Percentiles rank a stretch among this genome's conserved stretches.
These are phyloP conservation scores for Plantago ovata DNA, from an alignment of 257 asterid species.

Conservation along the genomic window DNA sequence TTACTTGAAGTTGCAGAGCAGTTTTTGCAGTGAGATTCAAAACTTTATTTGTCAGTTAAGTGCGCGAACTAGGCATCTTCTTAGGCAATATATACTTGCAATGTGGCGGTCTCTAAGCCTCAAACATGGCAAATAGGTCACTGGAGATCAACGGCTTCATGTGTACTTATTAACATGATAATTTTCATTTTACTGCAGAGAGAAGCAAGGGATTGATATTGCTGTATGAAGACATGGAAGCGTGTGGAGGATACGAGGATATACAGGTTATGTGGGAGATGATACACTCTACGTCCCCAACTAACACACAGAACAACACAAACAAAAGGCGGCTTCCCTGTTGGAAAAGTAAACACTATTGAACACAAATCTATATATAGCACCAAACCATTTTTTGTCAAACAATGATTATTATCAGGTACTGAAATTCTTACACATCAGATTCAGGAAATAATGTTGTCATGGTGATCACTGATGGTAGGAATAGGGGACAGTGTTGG, in stretches of 20 bases:
- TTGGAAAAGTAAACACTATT: constrained; percentile 20
- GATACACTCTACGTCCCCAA: constrained; percentile 37
- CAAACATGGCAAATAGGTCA: too few species aligned
- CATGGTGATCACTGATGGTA: too few species aligned
- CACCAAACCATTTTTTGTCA: neutral
- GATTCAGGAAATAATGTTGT: too few species aligned
- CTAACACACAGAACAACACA: constrained; percentile 20
- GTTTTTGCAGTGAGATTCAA: too few species aligned
- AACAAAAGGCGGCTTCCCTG: constrained; percentile 19
- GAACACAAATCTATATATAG: neutral
- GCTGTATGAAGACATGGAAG: constrained; percentile 61
- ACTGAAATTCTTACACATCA: too few species aligned
- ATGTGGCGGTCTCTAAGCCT: too few species aligned
- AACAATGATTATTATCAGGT: neutral
- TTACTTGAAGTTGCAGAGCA: neutral
- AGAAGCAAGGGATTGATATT: constrained; percentile 35
- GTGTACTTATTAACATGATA: too few species aligned
- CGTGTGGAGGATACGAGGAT: constrained; percentile 56
- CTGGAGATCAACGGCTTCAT: too few species aligned
- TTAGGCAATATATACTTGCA: neutral
- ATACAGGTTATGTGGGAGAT: constrained; percentile 74
- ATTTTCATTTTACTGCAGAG: constrained; percentile 28
- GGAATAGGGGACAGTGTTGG: too few species aligned
- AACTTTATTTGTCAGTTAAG: too few species aligned
- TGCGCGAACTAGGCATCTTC: too few species aligned